Percentiles rank a stretch among this genome's conserved stretches.
phyloP scores from a whole-genome alignment of 257 asterid genomes.

The Paulownia fortunei region DNA sequence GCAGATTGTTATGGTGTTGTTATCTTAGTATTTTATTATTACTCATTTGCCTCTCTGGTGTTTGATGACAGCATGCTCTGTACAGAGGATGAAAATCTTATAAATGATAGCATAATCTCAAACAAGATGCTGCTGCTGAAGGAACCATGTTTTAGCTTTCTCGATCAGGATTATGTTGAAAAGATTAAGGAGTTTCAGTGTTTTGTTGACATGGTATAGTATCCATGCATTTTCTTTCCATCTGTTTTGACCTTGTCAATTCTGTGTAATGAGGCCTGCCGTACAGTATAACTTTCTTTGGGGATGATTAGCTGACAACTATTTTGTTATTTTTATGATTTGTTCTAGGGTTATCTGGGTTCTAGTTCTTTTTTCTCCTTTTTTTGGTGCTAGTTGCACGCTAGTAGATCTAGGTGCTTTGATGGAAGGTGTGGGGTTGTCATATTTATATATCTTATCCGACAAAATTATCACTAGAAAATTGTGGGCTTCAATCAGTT shows the following conservation, averaged over 20 bases:
- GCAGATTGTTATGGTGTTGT: neutral
- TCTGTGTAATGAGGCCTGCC: neutral
- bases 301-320: neutral
- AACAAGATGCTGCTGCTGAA: conserved; percentile 12
- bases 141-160: conserved; percentile 26
- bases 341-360: neutral
- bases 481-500: neutral
- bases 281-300: neutral
- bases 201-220: conserved; percentile 42
- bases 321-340: neutral
- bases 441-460: neutral
- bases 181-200: conserved; percentile 38
- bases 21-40: neutral
- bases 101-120: conserved; percentile 19
- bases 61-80: conserved; percentile 35
- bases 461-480: neutral
- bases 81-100: conserved; percentile 20
- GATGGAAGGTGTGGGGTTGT: neutral
- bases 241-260: neutral
- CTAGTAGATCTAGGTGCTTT: neutral
- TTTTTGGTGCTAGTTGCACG: neutral
- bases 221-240: neutral
- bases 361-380: neutral
- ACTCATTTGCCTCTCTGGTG: conserved; percentile 11
- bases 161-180: conserved; percentile 35